phyloP scores from a whole-genome alignment of 2,329 filamentous ascomycete genomes.

The Cladosporium sp. region DNA sequence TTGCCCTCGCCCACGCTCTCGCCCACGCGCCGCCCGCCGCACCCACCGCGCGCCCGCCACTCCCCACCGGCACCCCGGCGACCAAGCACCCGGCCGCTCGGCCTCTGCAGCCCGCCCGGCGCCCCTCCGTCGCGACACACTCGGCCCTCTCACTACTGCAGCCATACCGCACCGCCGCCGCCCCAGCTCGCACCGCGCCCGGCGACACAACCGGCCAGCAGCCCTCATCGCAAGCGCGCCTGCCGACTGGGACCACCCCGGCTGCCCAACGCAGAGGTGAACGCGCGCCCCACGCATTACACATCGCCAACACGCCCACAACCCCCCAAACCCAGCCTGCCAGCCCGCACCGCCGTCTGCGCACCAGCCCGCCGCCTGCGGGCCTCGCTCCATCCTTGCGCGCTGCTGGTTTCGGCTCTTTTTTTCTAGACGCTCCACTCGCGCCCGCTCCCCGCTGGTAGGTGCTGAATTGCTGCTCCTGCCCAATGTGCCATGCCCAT shows the following conservation, averaged over 20 bases:
- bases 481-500: neutral
- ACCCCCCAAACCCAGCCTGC: neutral
- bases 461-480: neutral
- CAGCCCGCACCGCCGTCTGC: neutral
- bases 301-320: neutral
- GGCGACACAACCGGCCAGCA: no score
- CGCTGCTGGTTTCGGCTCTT: constrained; percentile 8
- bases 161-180: no score
- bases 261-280: neutral
- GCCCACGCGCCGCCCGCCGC: no score
- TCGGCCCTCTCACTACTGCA: no score
- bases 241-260: neutral
- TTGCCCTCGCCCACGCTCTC: no score
- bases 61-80: no score
- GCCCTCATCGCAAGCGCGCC: neutral
- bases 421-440: constrained; percentile 5
- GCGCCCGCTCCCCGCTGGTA: neutral
- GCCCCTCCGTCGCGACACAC: no score
- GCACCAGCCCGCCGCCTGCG: neutral
- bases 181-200: no score
- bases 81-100: no score
- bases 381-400: neutral
- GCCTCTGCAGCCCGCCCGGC: no score
- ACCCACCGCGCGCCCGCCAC: no score
- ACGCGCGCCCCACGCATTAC: neutral